These are phyloP conservation scores for Boletales sp. DNA, from an alignment of 768 basidiomycete species.

Conservation along the genomic window DNA sequence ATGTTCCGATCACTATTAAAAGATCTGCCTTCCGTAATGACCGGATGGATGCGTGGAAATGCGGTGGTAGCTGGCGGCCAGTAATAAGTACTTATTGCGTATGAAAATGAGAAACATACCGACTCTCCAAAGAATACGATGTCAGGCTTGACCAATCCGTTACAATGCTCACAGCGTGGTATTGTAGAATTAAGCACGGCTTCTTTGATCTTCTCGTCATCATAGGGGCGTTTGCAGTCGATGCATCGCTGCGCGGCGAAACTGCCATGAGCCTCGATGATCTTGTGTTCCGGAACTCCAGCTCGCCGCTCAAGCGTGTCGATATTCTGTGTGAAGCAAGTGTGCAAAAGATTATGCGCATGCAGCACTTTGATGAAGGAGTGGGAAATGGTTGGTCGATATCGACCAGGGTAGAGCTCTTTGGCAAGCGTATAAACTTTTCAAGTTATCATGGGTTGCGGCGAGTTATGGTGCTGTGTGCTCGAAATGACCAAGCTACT, in stretches of 20 bases:
- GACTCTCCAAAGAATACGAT: conserved; percentile 91
- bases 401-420: conserved; percentile 89
- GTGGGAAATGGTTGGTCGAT: conserved; percentile 85
- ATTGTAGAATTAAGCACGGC: conserved; percentile 53
- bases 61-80: conserved; percentile 59
- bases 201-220: conserved; percentile 64
- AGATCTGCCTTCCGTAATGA: conserved; percentile 70
- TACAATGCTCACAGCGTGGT: conserved; percentile 64
- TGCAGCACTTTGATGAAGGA: conserved; percentile 84
- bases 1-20: conserved; percentile 88
- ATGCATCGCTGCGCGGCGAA: conserved; percentile 88
- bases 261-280: conserved; percentile 95
- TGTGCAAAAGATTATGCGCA: conserved; percentile 64
- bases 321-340: conserved; percentile 88
- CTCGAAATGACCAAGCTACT: conserved; percentile 17
- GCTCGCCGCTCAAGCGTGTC: conserved; percentile 89
- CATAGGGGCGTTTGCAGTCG: conserved; percentile 57
- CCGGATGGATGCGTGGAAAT: conserved; percentile 58
- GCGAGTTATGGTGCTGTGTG: not conserved
- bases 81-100: not conserved
- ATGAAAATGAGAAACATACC: conserved; percentile 36
- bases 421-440: conserved; percentile 90
- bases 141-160: conserved; percentile 85
- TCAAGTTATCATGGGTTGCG: not conserved
- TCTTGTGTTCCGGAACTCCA: conserved; percentile 65